Conservation (phyloP, 768 basidiomycete species). For the Mycena vulgaris region DNA sequence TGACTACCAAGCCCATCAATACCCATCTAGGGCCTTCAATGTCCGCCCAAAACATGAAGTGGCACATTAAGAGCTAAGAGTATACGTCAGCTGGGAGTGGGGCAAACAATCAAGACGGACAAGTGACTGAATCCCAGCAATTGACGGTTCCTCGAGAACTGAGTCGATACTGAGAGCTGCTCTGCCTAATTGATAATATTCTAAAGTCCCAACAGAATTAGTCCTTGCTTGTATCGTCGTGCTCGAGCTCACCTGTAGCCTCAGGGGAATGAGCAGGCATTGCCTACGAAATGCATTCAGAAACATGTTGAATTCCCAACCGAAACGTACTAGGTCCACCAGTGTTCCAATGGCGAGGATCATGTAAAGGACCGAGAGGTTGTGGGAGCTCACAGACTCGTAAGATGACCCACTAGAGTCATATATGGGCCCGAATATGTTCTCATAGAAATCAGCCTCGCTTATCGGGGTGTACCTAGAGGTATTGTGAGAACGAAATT, state of each 20-base stretch:
- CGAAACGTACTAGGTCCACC: constrained; percentile 63
- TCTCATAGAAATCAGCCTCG: constrained; percentile 68
- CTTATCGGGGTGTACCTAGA: constrained; percentile 78
- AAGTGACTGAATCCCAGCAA: constrained; percentile 68
- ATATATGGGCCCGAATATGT: constrained; percentile 69
- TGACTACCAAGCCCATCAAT: constrained; percentile 79
- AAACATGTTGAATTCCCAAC: neutral
- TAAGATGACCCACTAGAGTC: constrained; percentile 56
- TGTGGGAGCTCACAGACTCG: constrained; percentile 57
- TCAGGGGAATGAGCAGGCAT: constrained; percentile 67
- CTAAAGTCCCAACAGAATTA: constrained; percentile 69
- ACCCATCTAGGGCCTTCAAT: constrained; percentile 76
- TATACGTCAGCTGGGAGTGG: constrained; percentile 31
- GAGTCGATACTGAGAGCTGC: constrained; percentile 74
- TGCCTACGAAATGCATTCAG: constrained; percentile 36
- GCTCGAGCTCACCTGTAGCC: constrained; percentile 44
- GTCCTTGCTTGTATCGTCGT: constrained; percentile 29
- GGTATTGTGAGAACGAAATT: constrained; percentile 11
- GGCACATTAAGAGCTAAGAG: constrained; percentile 68
- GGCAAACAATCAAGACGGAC: constrained; percentile 15
- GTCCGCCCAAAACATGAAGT: constrained; percentile 63
- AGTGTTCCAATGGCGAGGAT: constrained; percentile 77
- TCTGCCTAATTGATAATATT: constrained; percentile 73
- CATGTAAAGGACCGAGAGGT: constrained; percentile 72
- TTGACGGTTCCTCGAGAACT: constrained; percentile 74